A percentile compares a stretch with the other conserved stretches of the same genome.
Conservation (phyloP, 345 rosid species). For the Microthlaspi erraticum region DNA sequence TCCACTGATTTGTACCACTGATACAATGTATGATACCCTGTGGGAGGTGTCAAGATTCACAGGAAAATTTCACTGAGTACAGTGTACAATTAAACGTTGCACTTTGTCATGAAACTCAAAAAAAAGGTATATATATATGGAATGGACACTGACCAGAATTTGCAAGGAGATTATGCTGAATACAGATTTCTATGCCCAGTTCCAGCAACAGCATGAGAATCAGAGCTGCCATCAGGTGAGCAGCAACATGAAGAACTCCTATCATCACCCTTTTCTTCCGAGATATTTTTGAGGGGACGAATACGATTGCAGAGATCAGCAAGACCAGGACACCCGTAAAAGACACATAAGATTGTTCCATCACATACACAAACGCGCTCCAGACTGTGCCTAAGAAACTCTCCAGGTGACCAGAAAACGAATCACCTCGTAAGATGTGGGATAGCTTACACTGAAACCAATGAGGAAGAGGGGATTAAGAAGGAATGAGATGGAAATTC, state of each 20-base stretch:
- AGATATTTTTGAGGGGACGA: slow-evolving; percentile 88
- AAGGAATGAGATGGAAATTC: slow-evolving; percentile 18
- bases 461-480: background rate
- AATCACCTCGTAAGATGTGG: slow-evolving; percentile 85
- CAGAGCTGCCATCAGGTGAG: slow-evolving; percentile 89
- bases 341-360: slow-evolving; percentile 83
- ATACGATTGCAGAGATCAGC: slow-evolving; percentile 67
- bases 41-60: slow-evolving; percentile 6
- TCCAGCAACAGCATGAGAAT: slow-evolving; percentile 94
- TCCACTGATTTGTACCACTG: slow-evolving; percentile 97
- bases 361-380: slow-evolving; percentile 66
- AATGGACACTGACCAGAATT: slow-evolving; percentile 71
- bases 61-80: background rate
- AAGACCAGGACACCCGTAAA: slow-evolving; percentile 72
- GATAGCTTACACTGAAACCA: slow-evolving; percentile 83
- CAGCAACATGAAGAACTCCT: slow-evolving; percentile 86
- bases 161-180: slow-evolving; percentile 88
- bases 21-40: slow-evolving; percentile 93
- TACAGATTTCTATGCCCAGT: slow-evolving; percentile 89
- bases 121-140: background rate
- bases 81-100: slow-evolving; percentile 2
- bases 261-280: slow-evolving; percentile 75
- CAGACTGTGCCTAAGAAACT: slow-evolving; percentile 85
- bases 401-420: slow-evolving; percentile 84
- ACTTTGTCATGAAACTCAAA: slow-evolving; percentile 12